Evolutionary conservation across 352 stramenopile species (phyloP), one percentile per base, ranked within the genome.

Genomic region (Phytophthora fragariaefolia): DNA sequence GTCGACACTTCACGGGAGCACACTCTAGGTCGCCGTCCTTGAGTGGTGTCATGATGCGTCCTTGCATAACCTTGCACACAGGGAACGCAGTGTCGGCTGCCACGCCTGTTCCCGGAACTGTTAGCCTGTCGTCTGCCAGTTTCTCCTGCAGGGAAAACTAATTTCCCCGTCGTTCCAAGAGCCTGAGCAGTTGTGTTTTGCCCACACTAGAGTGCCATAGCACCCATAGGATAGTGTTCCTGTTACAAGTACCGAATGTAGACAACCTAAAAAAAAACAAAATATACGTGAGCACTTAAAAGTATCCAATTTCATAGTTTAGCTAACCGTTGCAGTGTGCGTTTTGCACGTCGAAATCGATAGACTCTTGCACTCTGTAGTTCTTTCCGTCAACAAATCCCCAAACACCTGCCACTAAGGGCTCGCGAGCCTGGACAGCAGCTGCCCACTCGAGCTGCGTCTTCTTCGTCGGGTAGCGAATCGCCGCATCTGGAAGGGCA

Each of bases 141-240:
- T 54, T 54, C 23, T 54, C 24, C 40, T 54, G 47, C 24, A 54
- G 47, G 36, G 36, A 40, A 49, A 17, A n/a, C 47, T 42, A 1
- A 36, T 54, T n/a, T 54, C 47, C 15, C 47, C 47, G 26, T 40
- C 47, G n/a, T 27, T 54, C 47, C 26, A 54, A n/a, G n/a, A n/a
- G n/a, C n/a, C n/a, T n/a, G n/a, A n/a, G n/a, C n/a, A n/a, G n/a
- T n/a, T n/a, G n/a, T n/a, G n/a, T n/a, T n/a, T n/a, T n/a, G n/a
- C n/a, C n/a, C n/a, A n/a, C n/a, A n/a, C n/a, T n/a, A n/a, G n/a
- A n/a, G n/a, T n/a, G n/a, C n/a, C n/a, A n/a, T n/a, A n/a, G n/a
- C n/a, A n/a, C n/a, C n/a, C n/a, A n/a, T n/a, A n/a, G n/a, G n/a
- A n/a, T n/a, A n/a, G n/a, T n/a, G n/a, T n/a, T n/a, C n/a, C n/a